These are phyloP conservation scores for Scorias spongiosa DNA, from an alignment of 2,329 filamentous ascomycete genomes.

Conservation along the genomic window DNA sequence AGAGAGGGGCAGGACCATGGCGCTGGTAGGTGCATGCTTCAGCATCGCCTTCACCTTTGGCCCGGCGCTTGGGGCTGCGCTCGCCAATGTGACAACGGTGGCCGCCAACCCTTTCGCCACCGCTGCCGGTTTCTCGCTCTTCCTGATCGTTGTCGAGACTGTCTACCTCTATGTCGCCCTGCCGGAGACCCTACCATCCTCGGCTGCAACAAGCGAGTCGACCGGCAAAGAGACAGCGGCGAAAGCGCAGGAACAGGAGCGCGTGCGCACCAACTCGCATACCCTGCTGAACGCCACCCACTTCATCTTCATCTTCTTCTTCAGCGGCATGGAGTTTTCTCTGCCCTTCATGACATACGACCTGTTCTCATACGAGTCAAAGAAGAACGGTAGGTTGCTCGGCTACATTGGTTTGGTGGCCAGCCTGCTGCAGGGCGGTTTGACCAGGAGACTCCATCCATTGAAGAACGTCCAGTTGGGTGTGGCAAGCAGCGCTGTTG, in stretches of 20 bases:
- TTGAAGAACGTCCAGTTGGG: conserved; percentile 67
- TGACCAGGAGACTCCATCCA: conserved; percentile 73
- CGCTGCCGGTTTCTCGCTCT: conserved; percentile 74
- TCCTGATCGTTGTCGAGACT: conserved; percentile 74
- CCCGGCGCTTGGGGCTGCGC: conserved; percentile 74
- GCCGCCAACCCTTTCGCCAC: conserved; percentile 86
- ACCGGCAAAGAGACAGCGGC: conserved; percentile 8
- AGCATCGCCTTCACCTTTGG: conserved; percentile 95
- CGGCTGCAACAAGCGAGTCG: conserved; percentile 2
- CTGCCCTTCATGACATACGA: conserved; percentile 96
- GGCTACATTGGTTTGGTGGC: conserved; percentile 86
- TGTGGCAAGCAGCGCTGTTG: conserved; percentile 58
- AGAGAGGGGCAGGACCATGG: conserved; percentile 82
- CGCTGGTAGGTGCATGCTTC: conserved; percentile 89
- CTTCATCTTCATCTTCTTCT: conserved; percentile 85
- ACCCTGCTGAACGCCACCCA: conserved; percentile 70
- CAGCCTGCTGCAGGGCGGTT: conserved; percentile 80
- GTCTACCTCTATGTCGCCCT: conserved; percentile 70
- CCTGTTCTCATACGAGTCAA: conserved; percentile 67
- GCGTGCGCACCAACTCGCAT: conserved; percentile 62
- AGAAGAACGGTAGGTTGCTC: conserved; percentile 69
- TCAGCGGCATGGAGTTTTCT: conserved; percentile 96
- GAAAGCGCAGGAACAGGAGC: conserved; percentile 14
- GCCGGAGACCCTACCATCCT: conserved; percentile 61
- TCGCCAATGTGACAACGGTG: conserved; percentile 63